Base-by-base conservation (phyloP, 1,139 yeast species). In the Geotrichum bryndzae region DNA sequence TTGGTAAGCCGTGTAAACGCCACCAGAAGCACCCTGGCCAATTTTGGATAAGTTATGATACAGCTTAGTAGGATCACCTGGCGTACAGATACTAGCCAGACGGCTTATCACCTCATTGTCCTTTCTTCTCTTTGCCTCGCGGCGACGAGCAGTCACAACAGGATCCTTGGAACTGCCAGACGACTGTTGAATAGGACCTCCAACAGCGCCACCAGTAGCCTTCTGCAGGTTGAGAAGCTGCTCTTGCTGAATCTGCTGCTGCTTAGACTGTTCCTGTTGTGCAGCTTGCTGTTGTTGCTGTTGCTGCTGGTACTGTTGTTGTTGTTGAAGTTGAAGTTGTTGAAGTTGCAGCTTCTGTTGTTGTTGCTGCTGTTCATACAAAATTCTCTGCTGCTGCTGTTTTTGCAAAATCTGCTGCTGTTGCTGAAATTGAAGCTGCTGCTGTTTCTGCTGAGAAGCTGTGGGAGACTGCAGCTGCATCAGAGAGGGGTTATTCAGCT, bases 1-100 rank as follows among this genome's bases (percentile, higher is more conserved):
- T 68, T 88, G 91, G 70, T 87, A 86, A 0, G 98, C 98, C 51
- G 96, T 90, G 72, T 87, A 94, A 56, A 94, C 99, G 60, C 98
- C 98, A 63, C 99, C 99, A 51, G 96, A 87, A 0, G 99, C 99
- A 71, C 99, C 99, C 77, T 94, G 98, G 5, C 99, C 99, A 71
- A 94, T 88, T 77, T 94, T 92, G 23, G 82, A 79, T 64, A 92
- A 78, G 70, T 86, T 86, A 56, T 80, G 79, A 74, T 90, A 95
- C 58, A 83, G 74, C 61, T 79, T 79, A 46, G 86, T 84, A n/a
- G 99, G 99, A 74, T 95, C 96, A 2, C 94, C 96, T 51, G 84
- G 86, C 1, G 90, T 82, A 71, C 98, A 94, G 57, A 94, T 92
- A 53, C 86, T 83, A 63, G 84, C 81, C 60, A 94, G 79, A 69